Base-by-base conservation (phyloP, 2,329 filamentous ascomycete genomes). In the Xylaria sp. region DNA sequence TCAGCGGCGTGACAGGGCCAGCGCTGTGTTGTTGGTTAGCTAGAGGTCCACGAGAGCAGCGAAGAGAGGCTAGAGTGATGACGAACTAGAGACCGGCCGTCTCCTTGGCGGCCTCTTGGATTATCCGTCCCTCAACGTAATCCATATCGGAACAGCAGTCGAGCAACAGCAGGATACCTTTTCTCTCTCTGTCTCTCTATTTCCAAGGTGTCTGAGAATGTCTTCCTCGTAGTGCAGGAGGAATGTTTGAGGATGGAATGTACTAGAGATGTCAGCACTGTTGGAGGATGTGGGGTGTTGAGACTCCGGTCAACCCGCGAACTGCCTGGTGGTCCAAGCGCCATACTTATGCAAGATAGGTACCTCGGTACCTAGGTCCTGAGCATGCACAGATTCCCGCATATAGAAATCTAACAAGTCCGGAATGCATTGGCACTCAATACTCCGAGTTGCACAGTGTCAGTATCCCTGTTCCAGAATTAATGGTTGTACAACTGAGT, bases 1-100 rank as follows among this genome's bases (percentile, higher is more conserved):
- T 90, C 71, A 90, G 81, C 4, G 87, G 87, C 0, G 87, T 88
- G 65, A 84, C 67, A 73, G 89, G 67, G 60, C 77, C 74, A 70
- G 77, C 73, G 64, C 76, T 82, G 67, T 46, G 31, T 17, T 15
- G 37, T 5, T 15, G 33, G 58, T 62, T 52, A 57, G 63, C 38
- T 27, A 10, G 51, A 15, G 48, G 21, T 29, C 2, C n/a, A 33
- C 4, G 17, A 21, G 41, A 25, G 44, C 53, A 29, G 41, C 23
- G 4, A n/a, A 44, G 54, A 53, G 38, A 21, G 10, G 38, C n/a
- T 25, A 8, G 13, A 40, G 35, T 23, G 41, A 44, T 43, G 4
- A 55, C 60, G 37, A n/a, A 67, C 64, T 62, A 52, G 58, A 61
- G 53, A 8, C 62, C 52, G 21, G 57, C 58, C 4, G 55, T 37